Evolutionary conservation across 345 rosid species (phyloP).

Genomic region (Bretschneidera sinensis): DNA sequence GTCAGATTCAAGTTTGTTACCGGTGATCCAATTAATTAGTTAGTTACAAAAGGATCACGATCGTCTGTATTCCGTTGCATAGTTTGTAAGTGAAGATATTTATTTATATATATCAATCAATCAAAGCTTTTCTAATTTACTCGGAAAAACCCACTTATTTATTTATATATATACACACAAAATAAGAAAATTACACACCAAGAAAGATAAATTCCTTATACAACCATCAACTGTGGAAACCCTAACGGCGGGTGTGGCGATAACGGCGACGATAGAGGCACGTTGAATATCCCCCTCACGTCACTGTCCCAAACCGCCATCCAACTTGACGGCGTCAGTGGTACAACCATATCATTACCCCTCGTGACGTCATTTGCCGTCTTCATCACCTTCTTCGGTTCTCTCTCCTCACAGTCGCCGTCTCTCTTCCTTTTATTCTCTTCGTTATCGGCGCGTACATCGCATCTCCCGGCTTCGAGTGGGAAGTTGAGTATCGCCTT

Average conservation of each 20-base stretch:
- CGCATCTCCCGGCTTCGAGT: conserved; percentile 49
- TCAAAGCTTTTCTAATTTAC: no score
- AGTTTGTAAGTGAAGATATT: no score
- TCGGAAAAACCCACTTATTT: no score
- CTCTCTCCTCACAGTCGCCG: conserved; percentile 15
- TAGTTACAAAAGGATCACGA: no score
- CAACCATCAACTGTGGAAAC: not conserved
- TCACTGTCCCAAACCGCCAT: conserved; percentile 35
- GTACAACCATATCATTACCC: conserved; percentile 14
- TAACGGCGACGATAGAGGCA: conserved; percentile 54
- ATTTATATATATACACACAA: no score
- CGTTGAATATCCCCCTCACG: conserved; percentile 36
- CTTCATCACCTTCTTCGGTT: conserved; percentile 20
- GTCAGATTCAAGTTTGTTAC: no score
- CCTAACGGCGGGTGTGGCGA: no score
- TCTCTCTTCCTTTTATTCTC: conserved; percentile 41
- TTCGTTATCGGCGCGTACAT: conserved; percentile 20
- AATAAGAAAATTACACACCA: no score
- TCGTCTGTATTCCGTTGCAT: no score
- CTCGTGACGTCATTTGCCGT: conserved; percentile 24
- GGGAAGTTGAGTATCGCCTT: conserved; percentile 91
- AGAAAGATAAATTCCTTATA: not conserved
- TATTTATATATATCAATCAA: no score
- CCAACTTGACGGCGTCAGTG: conserved; percentile 45
- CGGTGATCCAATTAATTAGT: no score